A percentile compares a stretch with the other conserved stretches of the same genome.
Evolutionary conservation across 169 alveolate genomes (phyloP).

Genomic region (Plasmodium falciparum): DNA sequence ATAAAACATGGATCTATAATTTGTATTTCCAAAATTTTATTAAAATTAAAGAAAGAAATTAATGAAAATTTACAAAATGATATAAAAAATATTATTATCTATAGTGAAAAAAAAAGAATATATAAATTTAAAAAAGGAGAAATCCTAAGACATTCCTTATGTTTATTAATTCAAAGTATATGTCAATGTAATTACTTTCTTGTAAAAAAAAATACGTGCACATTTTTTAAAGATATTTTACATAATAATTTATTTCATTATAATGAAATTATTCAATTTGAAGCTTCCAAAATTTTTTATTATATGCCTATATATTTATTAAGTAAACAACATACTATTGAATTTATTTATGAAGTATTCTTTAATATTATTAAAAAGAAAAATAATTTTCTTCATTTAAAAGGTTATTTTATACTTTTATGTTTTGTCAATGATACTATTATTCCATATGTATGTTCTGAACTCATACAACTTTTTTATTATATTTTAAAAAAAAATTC

Average conservation of each 20-base stretch:
- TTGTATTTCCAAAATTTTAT: conserved; percentile 61
- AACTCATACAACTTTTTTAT: conserved; percentile 18
- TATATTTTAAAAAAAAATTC: conserved; percentile 39
- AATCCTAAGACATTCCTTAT: conserved; percentile 65
- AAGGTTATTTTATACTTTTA: conserved; percentile 61
- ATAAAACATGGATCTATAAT: conserved; percentile 65
- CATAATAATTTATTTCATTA: conserved; percentile 71
- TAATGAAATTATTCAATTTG: conserved; percentile 75
- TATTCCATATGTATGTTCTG: conserved; percentile 18
- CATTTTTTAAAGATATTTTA: conserved; percentile 51
- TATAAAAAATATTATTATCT: conserved; percentile 39
- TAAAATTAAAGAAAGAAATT: conserved; percentile 25
- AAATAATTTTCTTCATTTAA: conserved; percentile 60
- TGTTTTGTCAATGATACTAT: conserved; percentile 33
- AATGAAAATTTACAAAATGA: conserved; percentile 74
- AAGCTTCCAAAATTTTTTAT: conserved; percentile 66
- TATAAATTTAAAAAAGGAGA: conserved; percentile 72
- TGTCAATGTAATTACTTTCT: conserved; percentile 65
- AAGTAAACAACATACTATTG: conserved; percentile 10
- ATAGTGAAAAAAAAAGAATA: conserved; percentile 65
- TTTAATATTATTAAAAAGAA: conserved; percentile 29
- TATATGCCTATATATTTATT: conserved; percentile 62
- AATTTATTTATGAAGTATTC: conserved; percentile 44
- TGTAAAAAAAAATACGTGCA: conserved; percentile 53
- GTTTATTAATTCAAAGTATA: conserved; percentile 66